Base-by-base conservation (phyloP, 352 stramenopile genomes). In the Phytophthora sansomeana region DNA sequence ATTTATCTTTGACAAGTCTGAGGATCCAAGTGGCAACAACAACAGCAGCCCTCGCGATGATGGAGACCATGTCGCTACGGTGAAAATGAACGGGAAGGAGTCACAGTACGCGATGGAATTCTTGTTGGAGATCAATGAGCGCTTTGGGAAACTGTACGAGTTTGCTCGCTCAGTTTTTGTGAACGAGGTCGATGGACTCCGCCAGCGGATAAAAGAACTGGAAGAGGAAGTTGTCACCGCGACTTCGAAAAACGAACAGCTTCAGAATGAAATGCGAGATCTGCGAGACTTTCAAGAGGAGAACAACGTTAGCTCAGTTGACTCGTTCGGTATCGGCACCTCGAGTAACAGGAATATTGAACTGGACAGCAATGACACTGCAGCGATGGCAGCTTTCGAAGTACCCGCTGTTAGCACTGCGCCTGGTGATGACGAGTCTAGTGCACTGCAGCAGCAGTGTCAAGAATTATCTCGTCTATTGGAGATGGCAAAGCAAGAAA, bases 401-500 rank as follows among this genome's bases (percentile, higher is more conserved):
- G 54, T 69, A 10, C 24, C 44, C 16, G 48, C 63, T 21, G n/a
- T 38, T 8, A 21, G 3, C 5, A n/a, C 33, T 17, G 49, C 44
- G 8, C n/a, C 28, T 26, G 44, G 30, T 10, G 60, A 57, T 24
- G 38, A 59, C 17, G 65, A 85, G 8, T 36, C 54, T 4, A 63
- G 75, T 29, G 44, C 30, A 19, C 35, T 89, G 5, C 77, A 77
- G 13, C 65, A 77, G 5, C 79, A 87, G 38, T 85, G 79, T 13
- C 62, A 85, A 10, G 83, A 92, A 28, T 67, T 84, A n/a, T 68
- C 56, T 6, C 69, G 81, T 0, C 17, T 90, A 9, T 53, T 92
- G 5, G 83, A 92, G 33, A 88, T 92, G 79, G 81, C 81, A 0
- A 90, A 92, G 53, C 77, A 90, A 44, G 83, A 92, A 41, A 92